These are phyloP conservation scores for Nicotiana paniculata DNA, from an alignment of 257 asterid genomes.

Conservation along the genomic window DNA sequence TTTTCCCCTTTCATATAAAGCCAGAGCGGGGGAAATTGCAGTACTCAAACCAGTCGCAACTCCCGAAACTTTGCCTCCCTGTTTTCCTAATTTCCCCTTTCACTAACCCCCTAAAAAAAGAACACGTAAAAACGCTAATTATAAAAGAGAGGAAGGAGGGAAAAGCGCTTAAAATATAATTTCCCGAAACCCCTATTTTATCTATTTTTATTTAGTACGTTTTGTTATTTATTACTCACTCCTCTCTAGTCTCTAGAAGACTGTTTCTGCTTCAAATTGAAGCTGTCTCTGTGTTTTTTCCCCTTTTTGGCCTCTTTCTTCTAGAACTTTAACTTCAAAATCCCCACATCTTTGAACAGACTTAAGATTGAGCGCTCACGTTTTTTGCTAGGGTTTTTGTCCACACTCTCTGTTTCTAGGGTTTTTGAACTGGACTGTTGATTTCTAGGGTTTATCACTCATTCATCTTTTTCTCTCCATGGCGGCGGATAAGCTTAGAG, in stretches of 20 bases:
- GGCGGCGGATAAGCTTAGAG: conserved; percentile 87
- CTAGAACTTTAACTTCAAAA: not conserved
- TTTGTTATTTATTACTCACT: not conserved
- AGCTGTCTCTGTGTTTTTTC: conserved; percentile 41
- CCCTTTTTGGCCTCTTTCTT: conserved; percentile 12
- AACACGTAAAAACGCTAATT: no score
- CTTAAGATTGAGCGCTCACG: not conserved
- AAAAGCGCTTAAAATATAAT: not conserved
- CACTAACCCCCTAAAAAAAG: not conserved
- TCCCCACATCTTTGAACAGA: not conserved
- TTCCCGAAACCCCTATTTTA: not conserved
- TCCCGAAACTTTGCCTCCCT: not conserved
- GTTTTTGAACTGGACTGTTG: conserved; percentile 11
- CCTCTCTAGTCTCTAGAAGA: conserved; percentile 16
- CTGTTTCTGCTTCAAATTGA: conserved; percentile 48
- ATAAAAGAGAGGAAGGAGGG: not conserved
- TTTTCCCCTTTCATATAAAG: not conserved
- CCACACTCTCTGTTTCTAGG: conserved; percentile 13
- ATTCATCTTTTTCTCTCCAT: conserved; percentile 30
- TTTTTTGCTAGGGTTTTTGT: not conserved
- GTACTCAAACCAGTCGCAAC: not conserved
- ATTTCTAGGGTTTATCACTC: conserved; percentile 31
- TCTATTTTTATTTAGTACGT: not conserved
- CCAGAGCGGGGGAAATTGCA: not conserved
- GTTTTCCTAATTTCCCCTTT: no score